Base-by-base conservation (phyloP, 1,139 yeast genomes). In the Suhomyces guaymorum region DNA sequence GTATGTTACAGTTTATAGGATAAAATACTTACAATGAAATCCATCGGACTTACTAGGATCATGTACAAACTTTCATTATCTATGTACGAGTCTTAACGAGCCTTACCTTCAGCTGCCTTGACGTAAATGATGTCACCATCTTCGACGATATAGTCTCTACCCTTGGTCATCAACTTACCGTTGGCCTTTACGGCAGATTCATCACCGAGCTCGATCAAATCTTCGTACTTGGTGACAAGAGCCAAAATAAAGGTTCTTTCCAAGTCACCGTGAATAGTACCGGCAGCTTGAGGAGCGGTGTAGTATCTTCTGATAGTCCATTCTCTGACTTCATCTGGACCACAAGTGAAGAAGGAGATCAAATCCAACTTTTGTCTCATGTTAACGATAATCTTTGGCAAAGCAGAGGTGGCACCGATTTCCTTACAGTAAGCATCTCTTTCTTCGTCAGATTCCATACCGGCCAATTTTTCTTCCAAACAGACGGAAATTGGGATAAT, bases 81-180 rank as follows among this genome's bases (percentile, higher is more conserved):
- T 22, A 32, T 13, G n/a, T n/a, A n/a, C n/a, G n/a, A n/a, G n/a
- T n/a, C 44, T 64, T 70, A 70, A 60, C 76, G 72, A 41, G 74
- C 75, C 75, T 90, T 90, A 70, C 97, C 97, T 42, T 95, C 96
- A 63, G 95, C 97, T 44, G 97, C 89, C 75, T 95, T 85, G 75
- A 90, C 86, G 71, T 83, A 90, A 52, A 90, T 82, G 54, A 92
- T 76, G 62, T 90, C 97, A 62, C 97, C 76, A 51, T 70, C 76
- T 62, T 82, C 90, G 46, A 94, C 96, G 46, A 80, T 92, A 60
- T 94, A 92, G 50, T 90, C 97, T 68, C 92, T 94, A 76, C 99
- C 99, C 81, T 92, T 92, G 60, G 78, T 86, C 64, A 78, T 66
- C 58, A 92, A 78, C 69, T 92, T 92, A 69, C 98, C 98, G 42